Conservation (phyloP, 257 asterid species). For the Solanum commersonii region DNA sequence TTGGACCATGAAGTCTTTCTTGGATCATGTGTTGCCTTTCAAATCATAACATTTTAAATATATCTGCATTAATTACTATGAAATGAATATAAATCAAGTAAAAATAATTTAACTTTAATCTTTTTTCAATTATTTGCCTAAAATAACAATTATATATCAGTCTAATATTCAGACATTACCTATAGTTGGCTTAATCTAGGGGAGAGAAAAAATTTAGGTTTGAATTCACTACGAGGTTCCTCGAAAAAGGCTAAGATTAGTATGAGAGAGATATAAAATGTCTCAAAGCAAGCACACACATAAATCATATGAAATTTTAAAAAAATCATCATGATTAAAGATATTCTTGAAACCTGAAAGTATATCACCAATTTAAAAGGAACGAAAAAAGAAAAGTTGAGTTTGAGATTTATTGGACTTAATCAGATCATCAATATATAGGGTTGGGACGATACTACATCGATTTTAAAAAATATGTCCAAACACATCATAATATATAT, state of each 20-base stretch:
- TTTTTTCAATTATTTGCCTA: neutral
- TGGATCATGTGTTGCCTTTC: neutral
- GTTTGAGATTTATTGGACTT: neutral
- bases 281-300: no score
- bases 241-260: no score
- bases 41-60: neutral
- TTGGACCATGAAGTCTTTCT: neutral
- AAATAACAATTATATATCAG: neutral
- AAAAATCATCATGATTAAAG: neutral
- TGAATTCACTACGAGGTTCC: no score
- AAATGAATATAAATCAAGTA: no score
- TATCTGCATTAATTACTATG: neutral
- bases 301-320: neutral
- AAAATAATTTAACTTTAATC: no score
- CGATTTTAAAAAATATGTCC: neutral
- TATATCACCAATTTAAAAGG: neutral
- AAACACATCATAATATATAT: neutral
- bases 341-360: no score
- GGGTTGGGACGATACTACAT: neutral
- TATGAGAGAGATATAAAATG: no score
- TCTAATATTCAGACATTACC: neutral
- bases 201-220: no score
- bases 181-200: neutral
- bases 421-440: neutral
- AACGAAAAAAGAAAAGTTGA: no score